Percentiles rank a stretch among this genome's conserved stretches.
These are phyloP conservation scores for Candida anutae DNA, from an alignment of 1,139 yeast genomes.

Conservation along the genomic window DNA sequence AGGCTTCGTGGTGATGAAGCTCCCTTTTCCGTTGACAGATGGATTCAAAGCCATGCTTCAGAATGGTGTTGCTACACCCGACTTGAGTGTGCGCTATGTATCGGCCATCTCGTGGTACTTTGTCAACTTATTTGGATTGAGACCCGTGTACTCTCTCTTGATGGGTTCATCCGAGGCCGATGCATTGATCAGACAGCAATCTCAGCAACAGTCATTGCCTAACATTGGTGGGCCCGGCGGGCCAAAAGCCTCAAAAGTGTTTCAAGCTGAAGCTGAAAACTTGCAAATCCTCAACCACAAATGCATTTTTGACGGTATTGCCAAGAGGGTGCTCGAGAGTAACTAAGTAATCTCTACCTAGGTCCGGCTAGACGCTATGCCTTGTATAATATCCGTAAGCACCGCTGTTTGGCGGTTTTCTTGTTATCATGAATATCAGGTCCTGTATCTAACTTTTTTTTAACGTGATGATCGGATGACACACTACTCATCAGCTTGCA, in stretches of 20 bases:
- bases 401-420: no score
- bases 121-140: constrained; percentile 77
- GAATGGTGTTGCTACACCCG: constrained; percentile 76
- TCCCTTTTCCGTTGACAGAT: constrained; percentile 65
- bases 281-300: constrained; percentile 56
- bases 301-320: constrained; percentile 52
- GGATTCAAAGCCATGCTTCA: constrained; percentile 91
- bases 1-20: constrained; percentile 71
- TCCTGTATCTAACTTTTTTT: no score
- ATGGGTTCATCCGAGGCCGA: constrained; percentile 50
- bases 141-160: constrained; percentile 69
- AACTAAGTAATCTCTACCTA: no score
- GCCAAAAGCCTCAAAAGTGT: constrained; percentile 53
- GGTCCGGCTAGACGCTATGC: no score
- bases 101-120: constrained; percentile 97
- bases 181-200: constrained; percentile 45
- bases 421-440: no score
- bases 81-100: constrained; percentile 89
- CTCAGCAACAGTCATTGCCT: constrained; percentile 35
- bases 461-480: no score
- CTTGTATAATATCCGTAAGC: no score
- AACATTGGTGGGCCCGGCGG: constrained; percentile 48
- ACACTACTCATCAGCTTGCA: not conserved
- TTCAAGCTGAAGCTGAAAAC: constrained; percentile 68
- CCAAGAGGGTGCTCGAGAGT: constrained; percentile 44